Base-by-base conservation (phyloP, 805 yeast genomes). In the Yarrowia hollandica region DNA sequence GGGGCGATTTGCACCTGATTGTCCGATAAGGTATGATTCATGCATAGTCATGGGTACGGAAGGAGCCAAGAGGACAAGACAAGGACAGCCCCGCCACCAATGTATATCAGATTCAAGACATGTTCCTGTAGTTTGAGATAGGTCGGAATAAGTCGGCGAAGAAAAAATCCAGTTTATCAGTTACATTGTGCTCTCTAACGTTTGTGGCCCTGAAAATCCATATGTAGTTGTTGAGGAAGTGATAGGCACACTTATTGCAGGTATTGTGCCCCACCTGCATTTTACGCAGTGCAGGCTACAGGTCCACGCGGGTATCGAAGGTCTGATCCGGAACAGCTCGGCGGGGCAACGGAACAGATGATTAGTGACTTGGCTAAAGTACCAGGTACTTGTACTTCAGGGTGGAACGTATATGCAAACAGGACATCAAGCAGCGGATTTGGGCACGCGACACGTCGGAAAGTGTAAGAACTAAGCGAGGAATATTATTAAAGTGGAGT, bases 1-100 rank as follows among this genome's bases (percentile, higher is more conserved):
- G 50, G 50, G 50, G 50, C 50, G 50, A 42, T 42, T 42, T 46
- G 54, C 54, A 19, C 54, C 54, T 31, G 50, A 42, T 31, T 31
- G 28, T 46, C 38, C 26, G 54, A 46, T 46, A 46, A 46, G 54
- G 54, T 46, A 46, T 4, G 38, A 28, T 46, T 30, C 18, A 46
- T 46, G 54, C 54, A 46, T 25, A 41, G 31, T 11, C 48, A 41
- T 23, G 48, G 28, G 54, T n/a, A 19, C 37, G 28, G n/a, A n/a
- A n/a, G 16, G n/a, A 28, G n/a, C 10, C 37, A 14, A 15, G 18
- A n/a, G 12, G 18, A 21, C 12, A 19, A 19, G 41, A n/a, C n/a
- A n/a, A n/a, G n/a, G n/a, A n/a, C n/a, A n/a, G n/a, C n/a, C n/a
- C n/a, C n/a, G n/a, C n/a, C n/a, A n/a, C n/a, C n/a, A n/a, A n/a